Evolutionary conservation across 495 filamentous ascomycete genomes (phyloP), one percentile per base, ranked within the genome.

Genomic region (Aspergillus egyptiacus): DNA sequence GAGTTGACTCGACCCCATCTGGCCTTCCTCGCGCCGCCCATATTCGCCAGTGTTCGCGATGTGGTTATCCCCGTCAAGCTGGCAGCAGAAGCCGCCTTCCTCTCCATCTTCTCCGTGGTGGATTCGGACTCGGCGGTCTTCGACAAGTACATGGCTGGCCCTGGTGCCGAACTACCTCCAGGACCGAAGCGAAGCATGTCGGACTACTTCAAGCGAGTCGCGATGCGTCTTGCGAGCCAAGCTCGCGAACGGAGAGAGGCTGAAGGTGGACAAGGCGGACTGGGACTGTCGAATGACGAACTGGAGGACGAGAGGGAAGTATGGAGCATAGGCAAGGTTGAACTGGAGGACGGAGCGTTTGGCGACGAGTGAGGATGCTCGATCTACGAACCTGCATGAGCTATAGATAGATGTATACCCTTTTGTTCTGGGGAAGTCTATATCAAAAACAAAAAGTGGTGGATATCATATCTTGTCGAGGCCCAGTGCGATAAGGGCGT

Each of bases 161-260:
- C 78, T 27, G 77, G 81, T 15, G 56, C 70, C 41, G 80, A 79
- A 0, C 65, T 95, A 27, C 71, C 79, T 3, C 71, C 85, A 0
- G 82, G 77, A 7, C 79, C 77, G 24, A 94, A 94, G 76, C 72
- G 93, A 47, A 91, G 86, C 62, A 96, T 97, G 87, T 79, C 84
- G 35, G 93, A 98, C 58, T 98, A 98, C 69, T 97, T 97, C 71
- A 96, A 95, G 75, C 77, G 94, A 13, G 83, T 97, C 34, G 87
- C 87, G 11, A 65, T 95, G 47, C 77, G 90, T 56, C 67, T 97
- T 15, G 91, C 83, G 2, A 78, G 68, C 44, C 93, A 96, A 63
- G 87, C 89, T 0, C 76, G 88, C 52, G 93, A 97, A 64, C 76
- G 91, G 57, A 85, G 76, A 59, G 87, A 94, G 57, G 94, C 94